Evolutionary conservation across 2,329 filamentous ascomycete genomes (phyloP), one percentile per base, ranked within the genome.

Genomic region (Arthroderma sp.): DNA sequence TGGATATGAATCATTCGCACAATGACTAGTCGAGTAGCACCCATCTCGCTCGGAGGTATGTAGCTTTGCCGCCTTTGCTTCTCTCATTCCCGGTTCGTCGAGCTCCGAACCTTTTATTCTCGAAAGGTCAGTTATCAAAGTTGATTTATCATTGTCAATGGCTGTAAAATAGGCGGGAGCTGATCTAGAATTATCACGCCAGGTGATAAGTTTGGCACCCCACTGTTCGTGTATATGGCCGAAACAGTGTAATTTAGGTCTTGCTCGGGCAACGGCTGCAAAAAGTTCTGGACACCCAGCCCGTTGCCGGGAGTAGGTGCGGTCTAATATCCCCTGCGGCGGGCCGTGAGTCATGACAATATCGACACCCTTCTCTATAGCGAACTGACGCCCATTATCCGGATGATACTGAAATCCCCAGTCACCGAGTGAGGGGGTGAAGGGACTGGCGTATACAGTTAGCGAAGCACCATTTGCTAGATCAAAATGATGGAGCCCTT

Each of bases 271-370:
- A 51, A 72, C 52, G 41, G 66, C 66, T 21, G 55, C 56, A 53
- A 72, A 72, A n/a, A 41, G 19, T 6, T 41, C 38, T 2, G 38
- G 38, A 5, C 38, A 41, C 19, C 38, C 38, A n/a, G 19, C 38
- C 15, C 38, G n/a, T 5, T 15, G 19, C 15, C 15, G 19, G 15
- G 38, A 41, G 15, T 41, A 7, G 72, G 62, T 35, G 61, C 11
- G 4, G 64, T 58, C 55, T 68, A n/a, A 72, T 3, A 83, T 67
- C 1, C 78, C 78, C 6, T 63, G 67, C 0, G 79, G 79, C 1
- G 80, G 80, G 0, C 80, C 79, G 57, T 83, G 79, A 0, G 80
- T 82, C 19, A 82, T 74, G 28, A 72, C 76, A 0, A 82, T 57
- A 61, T 83, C 76, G 0, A 72, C 67, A 0, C 62, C 67, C 0